Conservation (phyloP, 148 eudicot genomes). For the Silene conica region DNA sequence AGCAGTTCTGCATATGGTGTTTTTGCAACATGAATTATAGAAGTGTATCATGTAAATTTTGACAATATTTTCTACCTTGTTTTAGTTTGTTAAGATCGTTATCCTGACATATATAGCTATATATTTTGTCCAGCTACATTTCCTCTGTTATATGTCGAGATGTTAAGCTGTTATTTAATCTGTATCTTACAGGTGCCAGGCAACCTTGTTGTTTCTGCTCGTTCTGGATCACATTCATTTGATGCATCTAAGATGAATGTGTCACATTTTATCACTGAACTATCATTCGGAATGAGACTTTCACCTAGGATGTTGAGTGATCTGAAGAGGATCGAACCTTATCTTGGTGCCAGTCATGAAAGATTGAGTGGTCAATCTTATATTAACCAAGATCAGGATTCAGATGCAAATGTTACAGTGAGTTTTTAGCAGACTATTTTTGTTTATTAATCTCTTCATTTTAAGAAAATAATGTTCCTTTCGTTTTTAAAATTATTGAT, state of each 20-base stretch:
- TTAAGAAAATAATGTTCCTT: neutral
- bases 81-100: neutral
- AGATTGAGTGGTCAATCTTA: constrained; percentile 57
- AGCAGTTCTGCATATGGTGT: neutral
- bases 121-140: neutral
- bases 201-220: constrained; percentile 83
- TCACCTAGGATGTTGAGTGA: constrained; percentile 54
- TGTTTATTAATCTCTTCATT: neutral
- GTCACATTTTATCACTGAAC: constrained; percentile 69
- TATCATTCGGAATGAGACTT: constrained; percentile 76
- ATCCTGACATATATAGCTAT: neutral
- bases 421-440: constrained; percentile 28
- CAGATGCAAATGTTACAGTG: constrained; percentile 81
- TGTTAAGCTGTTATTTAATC: constrained; percentile 3
- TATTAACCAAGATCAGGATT: constrained; percentile 49
- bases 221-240: constrained; percentile 89
- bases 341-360: constrained; percentile 74
- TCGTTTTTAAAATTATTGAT: neutral
- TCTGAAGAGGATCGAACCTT: constrained; percentile 63
- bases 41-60: neutral
- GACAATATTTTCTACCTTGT: neutral
- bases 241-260: constrained; percentile 91
- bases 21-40: neutral
- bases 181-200: constrained; percentile 78
- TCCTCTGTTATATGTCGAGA: constrained; percentile 3